Evolutionary conservation across 345 rosid genomes (phyloP), one percentile per base, ranked within the genome.

Genomic region (Moricandia arvensis): DNA sequence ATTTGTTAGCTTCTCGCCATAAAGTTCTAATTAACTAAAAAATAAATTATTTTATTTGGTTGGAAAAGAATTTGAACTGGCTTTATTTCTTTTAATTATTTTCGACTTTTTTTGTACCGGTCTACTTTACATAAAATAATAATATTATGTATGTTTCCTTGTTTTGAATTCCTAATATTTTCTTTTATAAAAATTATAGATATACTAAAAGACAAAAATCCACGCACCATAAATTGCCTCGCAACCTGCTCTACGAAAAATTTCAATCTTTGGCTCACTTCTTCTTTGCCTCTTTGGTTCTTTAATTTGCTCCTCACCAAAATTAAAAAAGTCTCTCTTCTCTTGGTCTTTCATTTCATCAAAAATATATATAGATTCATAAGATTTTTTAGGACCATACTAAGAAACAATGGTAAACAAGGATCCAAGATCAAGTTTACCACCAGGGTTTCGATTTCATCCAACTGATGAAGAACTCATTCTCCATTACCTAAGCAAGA

Each of bases 401-500:
- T 0, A 38, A 60, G 29, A 21, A 57, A 59, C 27, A 49, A 82
- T 82, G 80, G 82, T 74, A 58, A 89, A 80, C 85, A 87, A 84
- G 69, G 85, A 87, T 78, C 92, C 95, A 29, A 87, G 89, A 73
- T 81, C 97, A 34, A 69, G 71, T 45, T 82, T 95, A 80, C 99
- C 99, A 7, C 99, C 99, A 0, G 99, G 99, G 11, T 95, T 95
- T 74, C 85, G 99, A 77, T 94, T 94, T 79, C 98, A 91, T 82
- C 98, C 98, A 8, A 94, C 98, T 1, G 98, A 94, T 45, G 97
- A 95, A 59, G 99, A 95, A 66, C 97, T 95, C 63, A 90, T 95
- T 84, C 91, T 88, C 75, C 99, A 95, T 81, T 95, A 95, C 83
- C 90, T 95, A 3, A 82, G 61, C 55, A 88, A 85, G 83, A 95